Percentiles rank a stretch among this genome's conserved stretches.
phyloP scores from a whole-genome alignment of 2,329 filamentous ascomycete genomes.

The Nothophoma quercina region DNA sequence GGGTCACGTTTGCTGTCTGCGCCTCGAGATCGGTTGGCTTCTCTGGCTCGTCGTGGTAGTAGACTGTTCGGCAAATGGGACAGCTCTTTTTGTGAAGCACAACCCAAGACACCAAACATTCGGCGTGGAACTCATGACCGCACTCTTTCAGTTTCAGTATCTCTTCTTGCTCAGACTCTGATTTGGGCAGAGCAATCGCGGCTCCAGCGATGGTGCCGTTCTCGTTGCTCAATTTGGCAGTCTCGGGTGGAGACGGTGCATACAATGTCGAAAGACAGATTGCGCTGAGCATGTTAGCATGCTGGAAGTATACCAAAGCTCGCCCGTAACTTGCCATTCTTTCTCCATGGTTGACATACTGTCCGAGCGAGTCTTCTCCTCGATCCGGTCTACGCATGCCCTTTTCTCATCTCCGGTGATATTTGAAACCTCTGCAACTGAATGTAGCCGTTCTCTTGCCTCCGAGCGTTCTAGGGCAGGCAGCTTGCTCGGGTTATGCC shows the following conservation, averaged over 20 bases:
- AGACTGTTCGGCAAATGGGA: constrained; percentile 42
- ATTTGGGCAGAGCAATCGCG: background rate
- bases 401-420: constrained; percentile 6
- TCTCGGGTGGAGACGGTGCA: constrained; percentile 36
- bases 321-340: constrained; percentile 35
- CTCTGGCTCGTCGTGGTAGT: constrained; percentile 32
- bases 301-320: too few species aligned
- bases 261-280: constrained; percentile 44
- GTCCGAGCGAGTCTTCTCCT: constrained; percentile 14
- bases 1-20: background rate
- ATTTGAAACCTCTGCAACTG: constrained; percentile 30
- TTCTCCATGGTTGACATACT: constrained; percentile 29
- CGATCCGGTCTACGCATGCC: constrained; percentile 5
- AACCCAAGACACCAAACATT: constrained; percentile 43
- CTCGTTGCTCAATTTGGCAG: constrained; percentile 29
- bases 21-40: constrained; percentile 27
- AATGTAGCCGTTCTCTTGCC: constrained; percentile 30
- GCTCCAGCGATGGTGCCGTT: constrained; percentile 15
- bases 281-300: constrained; percentile 31
- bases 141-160: constrained; percentile 39
- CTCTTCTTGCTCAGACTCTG: constrained; percentile 22
- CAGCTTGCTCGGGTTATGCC: constrained; percentile 17
- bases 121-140: constrained; percentile 42
- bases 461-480: constrained; percentile 29
- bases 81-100: constrained; percentile 40